phyloP scores from a whole-genome alignment of 805 yeast genomes.

The Nakazawaea wickerhamii region DNA sequence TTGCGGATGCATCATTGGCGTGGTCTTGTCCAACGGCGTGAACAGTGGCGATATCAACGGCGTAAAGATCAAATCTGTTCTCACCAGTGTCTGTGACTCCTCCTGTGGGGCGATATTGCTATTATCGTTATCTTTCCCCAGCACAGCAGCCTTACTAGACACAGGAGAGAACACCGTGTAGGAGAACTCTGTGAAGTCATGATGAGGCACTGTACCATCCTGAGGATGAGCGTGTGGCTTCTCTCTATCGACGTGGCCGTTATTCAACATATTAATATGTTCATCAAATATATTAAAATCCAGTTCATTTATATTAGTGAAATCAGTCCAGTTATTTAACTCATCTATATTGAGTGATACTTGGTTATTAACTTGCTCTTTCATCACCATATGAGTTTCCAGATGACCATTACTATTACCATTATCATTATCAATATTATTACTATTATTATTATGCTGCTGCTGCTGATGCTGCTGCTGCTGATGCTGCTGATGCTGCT shows the following conservation, averaged over 20 bases:
- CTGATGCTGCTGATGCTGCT: neutral
- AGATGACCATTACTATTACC: neutral
- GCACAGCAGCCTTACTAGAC: neutral
- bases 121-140: neutral
- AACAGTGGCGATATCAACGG: constrained; percentile 76
- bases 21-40: constrained; percentile 46
- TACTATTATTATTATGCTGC: neutral
- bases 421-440: neutral
- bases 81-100: constrained; percentile 20
- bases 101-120: constrained; percentile 2
- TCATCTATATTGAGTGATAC: neutral
- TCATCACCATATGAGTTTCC: no score
- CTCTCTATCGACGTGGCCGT: neutral
- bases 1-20: neutral
- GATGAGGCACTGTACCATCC: neutral
- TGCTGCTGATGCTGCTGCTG: neutral
- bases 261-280: constrained; percentile 2
- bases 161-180: constrained; percentile 11
- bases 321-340: constrained; percentile 7
- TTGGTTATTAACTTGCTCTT: no score
- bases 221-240: neutral
- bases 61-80: constrained; percentile 63
- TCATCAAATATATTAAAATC: constrained; percentile 10
- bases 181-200: constrained; percentile 12
- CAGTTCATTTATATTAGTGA: constrained; percentile 7